Evolutionary conservation across 257 asterid species (phyloP).

Genomic region (Rehmannia glutinosa): DNA sequence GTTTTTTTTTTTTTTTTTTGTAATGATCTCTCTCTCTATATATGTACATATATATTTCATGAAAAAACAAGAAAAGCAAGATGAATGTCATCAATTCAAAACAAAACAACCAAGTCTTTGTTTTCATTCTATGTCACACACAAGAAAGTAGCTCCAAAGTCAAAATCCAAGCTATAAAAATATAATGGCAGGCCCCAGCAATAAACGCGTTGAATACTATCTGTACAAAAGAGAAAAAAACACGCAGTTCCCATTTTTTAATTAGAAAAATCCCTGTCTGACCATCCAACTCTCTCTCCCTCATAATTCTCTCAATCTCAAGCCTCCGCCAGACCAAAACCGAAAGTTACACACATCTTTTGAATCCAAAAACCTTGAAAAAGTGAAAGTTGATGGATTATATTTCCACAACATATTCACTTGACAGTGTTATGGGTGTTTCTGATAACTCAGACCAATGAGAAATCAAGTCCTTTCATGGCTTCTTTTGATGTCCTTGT

Average conservation of each 20-base stretch:
- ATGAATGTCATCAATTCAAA: conserved; percentile 14
- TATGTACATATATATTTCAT: no score
- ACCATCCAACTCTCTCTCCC: conserved; percentile 13
- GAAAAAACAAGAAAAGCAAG: no score
- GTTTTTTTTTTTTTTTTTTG: no score
- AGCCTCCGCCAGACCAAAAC: conserved; percentile 3
- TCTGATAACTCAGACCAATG: conserved; percentile 38
- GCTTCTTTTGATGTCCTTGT: conserved; percentile 29
- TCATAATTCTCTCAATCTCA: conserved; percentile 8
- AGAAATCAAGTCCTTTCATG: conserved; percentile 35
- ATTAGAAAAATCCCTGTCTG: conserved; percentile 8
- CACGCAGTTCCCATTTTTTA: conserved; percentile 9
- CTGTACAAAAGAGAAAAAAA: conserved; percentile 9
- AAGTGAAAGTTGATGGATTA: conserved; percentile 22
- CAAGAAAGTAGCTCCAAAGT: conserved; percentile 21
- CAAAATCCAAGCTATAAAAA: conserved; percentile 16
- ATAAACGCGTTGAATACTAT: conserved; percentile 32
- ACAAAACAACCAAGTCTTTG: conserved; percentile 1
- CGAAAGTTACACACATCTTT: not conserved
- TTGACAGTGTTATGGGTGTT: conserved; percentile 25
- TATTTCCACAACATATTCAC: conserved; percentile 9
- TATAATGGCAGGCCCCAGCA: conserved; percentile 22
- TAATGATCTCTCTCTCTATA: no score
- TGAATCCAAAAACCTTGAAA: not conserved
- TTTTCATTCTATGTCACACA: not conserved